Conservation (phyloP, 352 stramenopile genomes). For the Pythium rhizo-oryzae region DNA sequence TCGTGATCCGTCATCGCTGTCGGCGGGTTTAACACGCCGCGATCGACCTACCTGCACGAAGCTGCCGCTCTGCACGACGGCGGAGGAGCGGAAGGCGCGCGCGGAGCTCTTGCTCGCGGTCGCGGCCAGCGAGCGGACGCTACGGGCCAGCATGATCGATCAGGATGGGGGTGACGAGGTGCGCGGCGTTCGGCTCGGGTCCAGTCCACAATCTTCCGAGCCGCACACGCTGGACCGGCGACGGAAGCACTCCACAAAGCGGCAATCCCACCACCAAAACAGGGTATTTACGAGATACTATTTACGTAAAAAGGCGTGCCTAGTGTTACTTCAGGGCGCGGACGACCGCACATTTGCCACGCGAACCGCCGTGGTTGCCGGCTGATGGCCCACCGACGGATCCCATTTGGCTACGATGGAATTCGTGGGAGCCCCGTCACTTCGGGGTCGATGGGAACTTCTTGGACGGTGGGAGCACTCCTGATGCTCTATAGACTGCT, state of each 20-base stretch:
- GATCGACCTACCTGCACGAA: constrained; percentile 28
- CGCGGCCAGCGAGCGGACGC: constrained; percentile 48
- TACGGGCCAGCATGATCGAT: constrained; percentile 59
- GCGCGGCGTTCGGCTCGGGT: constrained; percentile 16
- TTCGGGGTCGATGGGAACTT: too few species aligned
- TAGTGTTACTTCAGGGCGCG: constrained; percentile 24
- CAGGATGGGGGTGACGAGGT: constrained; percentile 1
- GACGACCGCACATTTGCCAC: constrained; percentile 15
- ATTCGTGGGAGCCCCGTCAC: too few species aligned
- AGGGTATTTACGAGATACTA: constrained; percentile 14
- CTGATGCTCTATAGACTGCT: too few species aligned
- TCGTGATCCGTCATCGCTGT: too few species aligned
- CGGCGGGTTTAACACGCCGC: neutral
- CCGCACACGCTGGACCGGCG: constrained; percentile 12
- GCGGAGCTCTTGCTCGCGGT: constrained; percentile 32
- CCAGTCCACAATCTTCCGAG: constrained; percentile 28
- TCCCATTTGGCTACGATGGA: neutral
- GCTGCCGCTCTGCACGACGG: constrained; percentile 33
- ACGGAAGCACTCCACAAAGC: constrained; percentile 18
- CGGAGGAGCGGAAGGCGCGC: constrained; percentile 55
- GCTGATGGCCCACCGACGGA: neutral
- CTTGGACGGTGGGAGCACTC: too few species aligned
- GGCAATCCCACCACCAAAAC: constrained; percentile 35
- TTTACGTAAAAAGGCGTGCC: constrained; percentile 21
- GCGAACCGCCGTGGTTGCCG: neutral